phyloP scores from a whole-genome alignment of 169 alveolate species.

The Plasmodium blacklocki region DNA sequence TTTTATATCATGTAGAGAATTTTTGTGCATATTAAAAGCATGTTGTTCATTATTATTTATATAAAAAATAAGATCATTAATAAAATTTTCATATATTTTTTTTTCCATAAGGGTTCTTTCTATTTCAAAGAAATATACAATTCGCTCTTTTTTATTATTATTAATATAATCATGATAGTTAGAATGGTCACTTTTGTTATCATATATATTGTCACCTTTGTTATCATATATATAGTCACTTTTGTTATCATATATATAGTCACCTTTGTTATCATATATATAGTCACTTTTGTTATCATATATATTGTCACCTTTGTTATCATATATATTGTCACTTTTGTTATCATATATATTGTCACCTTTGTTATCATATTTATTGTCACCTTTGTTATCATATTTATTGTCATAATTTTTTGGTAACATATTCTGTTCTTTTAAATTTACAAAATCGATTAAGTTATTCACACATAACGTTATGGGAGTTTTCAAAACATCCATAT shows the following conservation, averaged over 20 bases:
- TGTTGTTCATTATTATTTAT: slow-evolving; percentile 12
- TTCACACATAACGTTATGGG: slow-evolving; percentile 45
- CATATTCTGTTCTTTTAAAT: background rate
- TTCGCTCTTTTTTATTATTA: background rate
- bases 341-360: background rate
- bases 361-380: background rate
- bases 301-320: background rate
- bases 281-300: background rate
- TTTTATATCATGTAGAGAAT: background rate
- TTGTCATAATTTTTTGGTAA: background rate
- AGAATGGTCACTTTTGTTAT: background rate
- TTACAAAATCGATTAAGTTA: slow-evolving; percentile 56
- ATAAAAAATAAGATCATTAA: slow-evolving; percentile 68
- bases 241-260: background rate
- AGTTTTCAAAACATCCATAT: slow-evolving; percentile 45
- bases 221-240: background rate
- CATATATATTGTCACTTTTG: background rate
- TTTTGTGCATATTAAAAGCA: slow-evolving; percentile 2
- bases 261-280: background rate
- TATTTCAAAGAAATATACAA: background rate
- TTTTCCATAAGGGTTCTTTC: slow-evolving; percentile 59
- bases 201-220: background rate
- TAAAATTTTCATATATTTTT: slow-evolving; percentile 61
- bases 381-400: background rate
- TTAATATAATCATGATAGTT: background rate